phyloP scores from a whole-genome alignment of 768 basidiomycete species.

The Termitomyces sp. region DNA sequence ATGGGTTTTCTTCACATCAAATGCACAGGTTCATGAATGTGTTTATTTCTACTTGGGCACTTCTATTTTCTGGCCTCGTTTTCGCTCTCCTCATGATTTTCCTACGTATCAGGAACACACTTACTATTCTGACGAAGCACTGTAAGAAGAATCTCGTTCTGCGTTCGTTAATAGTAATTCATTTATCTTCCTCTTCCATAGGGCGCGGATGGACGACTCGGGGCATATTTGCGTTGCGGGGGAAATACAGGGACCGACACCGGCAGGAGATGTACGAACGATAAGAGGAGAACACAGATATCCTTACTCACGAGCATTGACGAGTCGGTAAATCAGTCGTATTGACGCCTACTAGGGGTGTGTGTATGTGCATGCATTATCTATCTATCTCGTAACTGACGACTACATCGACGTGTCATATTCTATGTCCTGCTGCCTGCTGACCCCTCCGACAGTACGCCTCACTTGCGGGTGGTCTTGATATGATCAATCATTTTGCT shows the following conservation, averaged over 20 bases:
- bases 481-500: neutral
- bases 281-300: conserved; percentile 1
- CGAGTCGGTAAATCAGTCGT: neutral
- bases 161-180: conserved; percentile 1
- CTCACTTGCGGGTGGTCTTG: neutral
- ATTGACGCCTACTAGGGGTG: neutral
- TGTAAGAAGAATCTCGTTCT: conserved; percentile 30
- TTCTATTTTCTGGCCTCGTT: conserved; percentile 57
- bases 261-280: neutral
- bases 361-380: neutral
- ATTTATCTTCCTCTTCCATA: conserved; percentile 9
- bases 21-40: conserved; percentile 55
- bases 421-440: neutral
- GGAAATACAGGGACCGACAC: neutral
- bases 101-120: conserved; percentile 59
- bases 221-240: conserved; percentile 23
- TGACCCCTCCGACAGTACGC: neutral
- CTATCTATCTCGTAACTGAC: neutral
- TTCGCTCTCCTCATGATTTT: conserved; percentile 75
- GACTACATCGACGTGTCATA: neutral
- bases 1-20: neutral
- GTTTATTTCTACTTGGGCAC: conserved; percentile 70
- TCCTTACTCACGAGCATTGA: neutral
- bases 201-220: conserved; percentile 38
- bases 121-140: conserved; percentile 43